Base-by-base conservation (phyloP, 2,329 filamentous ascomycete species). In the Arachnomyces sp. region DNA sequence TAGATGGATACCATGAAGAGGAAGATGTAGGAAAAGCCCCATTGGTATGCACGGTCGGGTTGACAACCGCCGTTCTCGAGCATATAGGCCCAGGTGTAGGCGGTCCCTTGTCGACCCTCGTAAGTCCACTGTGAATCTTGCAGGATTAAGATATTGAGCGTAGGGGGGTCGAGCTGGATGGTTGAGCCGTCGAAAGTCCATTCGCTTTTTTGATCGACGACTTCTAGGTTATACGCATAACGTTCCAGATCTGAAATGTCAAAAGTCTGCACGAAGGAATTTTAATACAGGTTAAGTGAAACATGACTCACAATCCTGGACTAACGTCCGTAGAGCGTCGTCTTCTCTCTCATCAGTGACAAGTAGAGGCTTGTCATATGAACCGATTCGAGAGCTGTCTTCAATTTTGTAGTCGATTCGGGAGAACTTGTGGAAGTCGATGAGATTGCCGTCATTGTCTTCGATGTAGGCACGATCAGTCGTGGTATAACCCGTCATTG, bases 401-500 rank as follows among this genome's bases (percentile, higher is more conserved):
- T 48, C 43, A 13, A 50, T 42, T 16, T 37, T 47, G 34, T 50
- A 50, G 2, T 47, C 37, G 15, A 46, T 11, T 13, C 47, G 33
- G 31, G 51, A 46, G 35, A 60, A 61, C 28, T 46, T 40, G 4
- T 46, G 38, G 2, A 51, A 52, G 2, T 52, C 53, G 1, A 61
- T 43, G 21, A 62, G 34, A 17, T 36, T 55, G 18, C 58, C 36
- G 13, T 54, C 47, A 3, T 40, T 39, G 12, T 47, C 45, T 11
- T 54, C 47, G 12, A 59, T 34, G 13, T 48, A 50, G 4, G 44
- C 9, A 9, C 39, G 30, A 11, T 62, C 44, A 52, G 55, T 61
- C 0, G 54, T 47, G n/a, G 59, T 54, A 38, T 63, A 65, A 7
- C 62, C 62, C 1, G 57, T 61, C 56, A 64, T 62, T 9, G 62